Evolutionary conservation across 306 rosid genomes (phyloP).

Genomic region (Ochetophila trinervis): DNA sequence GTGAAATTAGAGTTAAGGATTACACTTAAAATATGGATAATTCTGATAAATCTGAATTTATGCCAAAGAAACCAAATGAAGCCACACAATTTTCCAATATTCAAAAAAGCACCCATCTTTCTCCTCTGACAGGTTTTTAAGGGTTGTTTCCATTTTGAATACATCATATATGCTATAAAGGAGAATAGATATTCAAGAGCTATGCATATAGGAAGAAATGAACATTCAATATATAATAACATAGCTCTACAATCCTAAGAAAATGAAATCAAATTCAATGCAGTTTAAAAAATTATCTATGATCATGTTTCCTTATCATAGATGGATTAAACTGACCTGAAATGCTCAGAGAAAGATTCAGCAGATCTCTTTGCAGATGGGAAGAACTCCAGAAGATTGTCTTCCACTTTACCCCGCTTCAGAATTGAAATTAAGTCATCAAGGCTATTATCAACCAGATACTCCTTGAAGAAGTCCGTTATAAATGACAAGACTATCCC

Average conservation of each 20-base stretch:
- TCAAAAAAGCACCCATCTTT: too few relatives aligned
- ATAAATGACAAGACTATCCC: conserved; percentile 94
- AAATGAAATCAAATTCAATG: neutral
- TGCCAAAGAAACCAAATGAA: too few relatives aligned
- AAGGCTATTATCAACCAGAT: conserved; percentile 88
- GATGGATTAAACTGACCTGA: conserved; percentile 55
- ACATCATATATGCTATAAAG: neutral
- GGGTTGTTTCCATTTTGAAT: too few relatives aligned
- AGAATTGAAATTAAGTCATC: conserved; percentile 96
- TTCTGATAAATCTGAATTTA: too few relatives aligned
- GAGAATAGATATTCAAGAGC: neutral
- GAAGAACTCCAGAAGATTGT: conserved; percentile 78
- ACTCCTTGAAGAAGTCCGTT: conserved; percentile 96
- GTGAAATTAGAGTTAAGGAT: too few relatives aligned
- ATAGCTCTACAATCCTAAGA: neutral
- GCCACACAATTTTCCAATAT: too few relatives aligned
- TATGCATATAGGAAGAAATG: neutral
- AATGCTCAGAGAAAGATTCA: conserved; percentile 92
- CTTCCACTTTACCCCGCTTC: conserved; percentile 96
- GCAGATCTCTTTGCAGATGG: conserved; percentile 84
- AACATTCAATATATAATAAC: neutral
- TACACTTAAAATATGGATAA: too few relatives aligned
- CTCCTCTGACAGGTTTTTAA: too few relatives aligned
- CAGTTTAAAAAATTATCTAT: neutral
- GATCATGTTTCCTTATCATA: neutral